phyloP scores from a whole-genome alignment of 2,329 filamentous ascomycete genomes.

The Phyllosticta citriasiana region DNA sequence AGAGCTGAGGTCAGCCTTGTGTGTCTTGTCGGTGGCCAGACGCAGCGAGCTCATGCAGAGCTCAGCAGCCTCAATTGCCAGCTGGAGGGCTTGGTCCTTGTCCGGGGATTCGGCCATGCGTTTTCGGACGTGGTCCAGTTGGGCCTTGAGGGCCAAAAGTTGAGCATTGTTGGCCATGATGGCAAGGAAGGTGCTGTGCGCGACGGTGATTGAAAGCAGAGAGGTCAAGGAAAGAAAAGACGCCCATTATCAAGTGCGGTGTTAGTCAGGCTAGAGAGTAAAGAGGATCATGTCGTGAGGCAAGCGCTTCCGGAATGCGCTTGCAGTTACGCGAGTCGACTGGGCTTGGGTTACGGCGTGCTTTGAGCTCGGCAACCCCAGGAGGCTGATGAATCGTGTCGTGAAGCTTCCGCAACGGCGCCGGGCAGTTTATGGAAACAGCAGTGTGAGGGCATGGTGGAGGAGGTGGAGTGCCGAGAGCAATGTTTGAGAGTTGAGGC shows the following conservation, averaged over 20 bases:
- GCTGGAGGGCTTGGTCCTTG: constrained; percentile 57
- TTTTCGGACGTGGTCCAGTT: constrained; percentile 22
- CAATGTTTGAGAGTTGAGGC: neutral
- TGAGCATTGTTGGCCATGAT: neutral
- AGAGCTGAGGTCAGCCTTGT: constrained; percentile 56
- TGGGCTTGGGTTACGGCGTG: neutral
- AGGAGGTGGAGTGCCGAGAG: neutral
- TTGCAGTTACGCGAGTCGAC: neutral
- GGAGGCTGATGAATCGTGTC: neutral
- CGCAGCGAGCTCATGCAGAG: constrained; percentile 68
- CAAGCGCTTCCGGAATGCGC: neutral
- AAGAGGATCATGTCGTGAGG: neutral
- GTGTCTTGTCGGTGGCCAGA: constrained; percentile 48
- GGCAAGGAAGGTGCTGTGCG: neutral
- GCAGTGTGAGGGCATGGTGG: neutral
- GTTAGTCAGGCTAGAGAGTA: neutral
- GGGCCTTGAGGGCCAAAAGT: neutral
- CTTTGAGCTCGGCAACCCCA: neutral
- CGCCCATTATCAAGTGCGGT: neutral
- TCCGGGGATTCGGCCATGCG: constrained; percentile 41
- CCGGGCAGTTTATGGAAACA: neutral
- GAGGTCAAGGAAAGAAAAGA: neutral
- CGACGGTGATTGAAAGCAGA: neutral
- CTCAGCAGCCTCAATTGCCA: constrained; percentile 70
- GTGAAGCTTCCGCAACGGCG: neutral